Evolutionary conservation across 257 asterid genomes (phyloP), one percentile per base, ranked within the genome.

Genomic region (Agastache rugosa): DNA sequence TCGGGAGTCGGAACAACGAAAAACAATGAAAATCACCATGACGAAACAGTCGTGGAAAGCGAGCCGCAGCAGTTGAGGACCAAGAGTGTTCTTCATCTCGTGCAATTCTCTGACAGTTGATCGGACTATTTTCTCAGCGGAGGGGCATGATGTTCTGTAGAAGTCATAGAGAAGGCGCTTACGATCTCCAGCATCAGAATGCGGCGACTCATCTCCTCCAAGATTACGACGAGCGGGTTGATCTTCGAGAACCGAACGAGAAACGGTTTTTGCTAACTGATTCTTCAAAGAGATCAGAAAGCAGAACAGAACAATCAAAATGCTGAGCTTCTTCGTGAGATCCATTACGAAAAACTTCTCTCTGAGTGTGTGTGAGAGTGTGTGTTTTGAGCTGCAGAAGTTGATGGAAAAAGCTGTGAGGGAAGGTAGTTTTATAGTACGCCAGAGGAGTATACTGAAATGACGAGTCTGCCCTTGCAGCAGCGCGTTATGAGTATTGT

Each of bases 221-320:
- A 75, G 67, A 55, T 69, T 72, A 9, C 73, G 39, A 8, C 39
- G 39, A 35, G 39, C 8, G 0, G 53, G 5, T 47, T 2, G 8
- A 15, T 47, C 53, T 12, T 47, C 1, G 19, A 15, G 53, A 15
- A 47, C 1, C 1, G 53, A 39, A 27, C 48, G 77, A 14, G 55
- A 61, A 73, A 51, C 63, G 17, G 27, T 82, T 72, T 80, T 85
- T 3, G 84, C 87, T 62, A 59, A 74, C 71, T 80, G 86, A 73
- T 88, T 86, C 80, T 64, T 80, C 51, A 90, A 58, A 11, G 89
- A 76, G 74, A 88, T 79, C 53, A 90, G 69, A 20, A 90, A 77
- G 55, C 92, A 86, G 9, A 88, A 59, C 0, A 85, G 20, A 67
- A 88, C 75, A 76, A 85, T 86, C 2, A 90, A 48, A 66, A 87